Base-by-base conservation (phyloP, 352 stramenopile genomes). In the Saprolegnia diclina region DNA sequence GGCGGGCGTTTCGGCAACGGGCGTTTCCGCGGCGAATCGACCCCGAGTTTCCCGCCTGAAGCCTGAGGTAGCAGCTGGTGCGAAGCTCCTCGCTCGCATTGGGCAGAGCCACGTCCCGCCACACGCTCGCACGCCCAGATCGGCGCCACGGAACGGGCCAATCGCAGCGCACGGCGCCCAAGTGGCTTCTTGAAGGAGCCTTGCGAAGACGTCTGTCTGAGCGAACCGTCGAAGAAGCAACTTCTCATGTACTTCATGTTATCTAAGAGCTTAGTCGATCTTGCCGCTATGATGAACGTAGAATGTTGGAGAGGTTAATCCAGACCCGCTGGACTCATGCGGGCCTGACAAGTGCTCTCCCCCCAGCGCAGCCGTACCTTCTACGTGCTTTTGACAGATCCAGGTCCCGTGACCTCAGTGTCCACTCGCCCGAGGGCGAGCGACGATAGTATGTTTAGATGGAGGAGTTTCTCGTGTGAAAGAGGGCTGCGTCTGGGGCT, bases 351-450 rank as follows among this genome's bases (percentile, higher is more conserved):
- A 48, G 52, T 42, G 52, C 35, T 59, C 52, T 59, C 52, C 52
- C 52, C 52, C 52, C 52, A 40, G 11, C 11, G 52, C 35, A 16
- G 52, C 24, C 35, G 24, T 11, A 59, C 52, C 52, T 59, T 59
- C 52, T 59, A 59, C 52, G 52, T 59, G 52, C 52, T 59, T 59
- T 59, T 59, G 52, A 59, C 52, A 59, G 52, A 59, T 59, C 52
- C 35, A 59, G 52, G 52, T 59, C 52, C 52, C 52, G 52, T 59
- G 52, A 59, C 52, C 52, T 59, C 52, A 59, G 52, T 59, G 52
- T 59, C 35, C 24, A 35, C 52, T 40, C 24, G 9, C 52, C 29
- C 29, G 29, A 5, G 9, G 19, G 52, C 35, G 52, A 59, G 52
- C 52, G 35, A 59, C 52, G 19, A 59, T 59, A 59, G 52, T 59